A percentile compares a stretch with the other conserved stretches of the same genome.
These are phyloP conservation scores for Cyberlindnera lachancei DNA, from an alignment of 805 yeast genomes.

Conservation along the genomic window DNA sequence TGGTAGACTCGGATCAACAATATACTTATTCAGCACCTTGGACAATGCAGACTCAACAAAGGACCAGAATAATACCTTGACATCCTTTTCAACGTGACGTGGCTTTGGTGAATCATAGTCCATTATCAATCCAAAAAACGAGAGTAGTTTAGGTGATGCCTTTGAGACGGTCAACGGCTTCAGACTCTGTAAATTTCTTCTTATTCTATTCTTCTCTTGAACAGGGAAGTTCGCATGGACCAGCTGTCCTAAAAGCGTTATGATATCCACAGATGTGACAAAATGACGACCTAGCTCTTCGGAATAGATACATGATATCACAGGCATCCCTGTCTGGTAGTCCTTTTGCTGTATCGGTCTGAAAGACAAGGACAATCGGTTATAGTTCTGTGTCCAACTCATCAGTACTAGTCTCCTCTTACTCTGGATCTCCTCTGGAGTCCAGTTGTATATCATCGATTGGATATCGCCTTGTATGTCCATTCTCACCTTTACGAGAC, in stretches of 20 bases:
- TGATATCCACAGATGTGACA: slow-evolving; percentile 61
- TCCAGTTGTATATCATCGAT: slow-evolving; percentile 38
- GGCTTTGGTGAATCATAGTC: slow-evolving; percentile 57
- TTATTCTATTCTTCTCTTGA: slow-evolving; percentile 63
- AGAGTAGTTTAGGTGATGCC: slow-evolving; percentile 28
- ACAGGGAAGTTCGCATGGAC: slow-evolving; percentile 49
- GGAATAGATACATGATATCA: slow-evolving; percentile 57
- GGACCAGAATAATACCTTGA: slow-evolving; percentile 59
- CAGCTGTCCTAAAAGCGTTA: slow-evolving; percentile 47
- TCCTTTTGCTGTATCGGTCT: slow-evolving; percentile 29
- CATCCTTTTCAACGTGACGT: slow-evolving; percentile 61
- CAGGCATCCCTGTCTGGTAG: slow-evolving; percentile 33
- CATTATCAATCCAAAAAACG: slow-evolving; percentile 46
- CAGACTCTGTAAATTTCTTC: slow-evolving; percentile 58
- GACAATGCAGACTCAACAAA: slow-evolving; percentile 43
- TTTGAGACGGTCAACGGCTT: slow-evolving; percentile 55
- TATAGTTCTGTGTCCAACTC: slow-evolving; percentile 28
- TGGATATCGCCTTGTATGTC: slow-evolving; percentile 12
- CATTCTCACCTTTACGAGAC: slow-evolving; percentile 12
- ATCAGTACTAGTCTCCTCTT: slow-evolving; percentile 44
- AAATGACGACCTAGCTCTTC: slow-evolving; percentile 37
- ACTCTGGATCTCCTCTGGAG: slow-evolving; percentile 31
- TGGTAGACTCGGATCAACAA: slow-evolving; percentile 17
- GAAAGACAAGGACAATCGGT: slow-evolving; percentile 31
- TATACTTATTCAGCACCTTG: slow-evolving; percentile 53